phyloP scores from a whole-genome alignment of 441 rosid species.

The Croton laevigatus region DNA sequence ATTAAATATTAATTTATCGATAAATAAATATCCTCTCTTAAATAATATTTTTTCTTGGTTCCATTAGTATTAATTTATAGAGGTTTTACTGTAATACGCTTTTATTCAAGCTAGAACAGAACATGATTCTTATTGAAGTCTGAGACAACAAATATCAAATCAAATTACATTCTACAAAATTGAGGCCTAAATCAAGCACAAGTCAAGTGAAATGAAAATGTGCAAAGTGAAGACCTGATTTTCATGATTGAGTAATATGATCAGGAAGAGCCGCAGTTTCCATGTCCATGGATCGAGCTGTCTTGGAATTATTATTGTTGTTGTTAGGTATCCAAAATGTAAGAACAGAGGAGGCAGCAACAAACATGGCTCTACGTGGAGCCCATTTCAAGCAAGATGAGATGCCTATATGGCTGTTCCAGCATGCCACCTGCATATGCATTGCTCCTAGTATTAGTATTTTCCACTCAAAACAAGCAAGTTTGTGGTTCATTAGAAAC shows the following conservation, averaged over 20 bases:
- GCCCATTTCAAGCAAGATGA: constrained; percentile 94
- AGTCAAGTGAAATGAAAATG: neutral
- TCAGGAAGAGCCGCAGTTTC: constrained; percentile 31
- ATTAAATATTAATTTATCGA: too few species aligned
- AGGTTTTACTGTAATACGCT: too few species aligned
- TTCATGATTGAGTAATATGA: constrained; percentile 27
- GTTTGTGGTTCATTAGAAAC: neutral
- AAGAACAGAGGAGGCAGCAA: constrained; percentile 76
- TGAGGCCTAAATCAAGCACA: neutral
- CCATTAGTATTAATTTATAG: too few species aligned
- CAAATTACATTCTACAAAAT: constrained; percentile 3
- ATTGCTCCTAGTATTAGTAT: too few species aligned
- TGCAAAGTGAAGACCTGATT: neutral
- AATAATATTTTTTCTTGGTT: too few species aligned
- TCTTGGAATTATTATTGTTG: constrained; percentile 29
- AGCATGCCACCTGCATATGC: constrained; percentile 54
- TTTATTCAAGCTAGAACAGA: neutral
- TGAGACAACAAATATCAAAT: neutral
- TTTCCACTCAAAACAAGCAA: neutral
- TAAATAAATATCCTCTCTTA: too few species aligned
- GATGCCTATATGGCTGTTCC: constrained; percentile 83
- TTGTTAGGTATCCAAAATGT: constrained; percentile 83
- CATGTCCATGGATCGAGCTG: constrained; percentile 28
- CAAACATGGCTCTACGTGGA: constrained; percentile 86
- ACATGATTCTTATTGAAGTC: neutral